These are phyloP conservation scores for Claviceps cyperi DNA, from an alignment of 2,329 filamentous ascomycete genomes.

Conservation along the genomic window DNA sequence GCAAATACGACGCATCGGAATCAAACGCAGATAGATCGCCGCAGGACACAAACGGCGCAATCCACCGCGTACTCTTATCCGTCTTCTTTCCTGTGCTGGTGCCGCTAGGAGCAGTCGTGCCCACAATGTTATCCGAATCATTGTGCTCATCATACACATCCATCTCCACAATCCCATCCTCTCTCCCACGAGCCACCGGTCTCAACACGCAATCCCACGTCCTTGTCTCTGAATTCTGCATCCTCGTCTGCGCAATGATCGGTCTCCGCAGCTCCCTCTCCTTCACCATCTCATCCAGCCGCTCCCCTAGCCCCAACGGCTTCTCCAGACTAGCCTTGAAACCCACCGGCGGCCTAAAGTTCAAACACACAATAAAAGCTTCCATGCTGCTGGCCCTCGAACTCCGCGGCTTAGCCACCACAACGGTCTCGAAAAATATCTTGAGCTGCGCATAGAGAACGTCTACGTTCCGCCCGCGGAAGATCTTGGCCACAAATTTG, in stretches of 20 bases:
- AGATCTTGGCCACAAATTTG: conserved; percentile 97
- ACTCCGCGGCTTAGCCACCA: conserved; percentile 85
- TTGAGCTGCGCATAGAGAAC: conserved; percentile 87
- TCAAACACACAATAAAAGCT: conserved; percentile 89
- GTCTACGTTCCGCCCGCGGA: conserved; percentile 88
- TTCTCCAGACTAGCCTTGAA: conserved; percentile 64
- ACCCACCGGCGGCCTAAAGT: conserved; percentile 66
- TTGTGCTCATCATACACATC: conserved; percentile 30
- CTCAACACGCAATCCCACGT: conserved; percentile 25
- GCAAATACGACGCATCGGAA: conserved; percentile 82
- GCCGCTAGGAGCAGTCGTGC: conserved; percentile 21
- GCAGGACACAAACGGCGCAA: conserved; percentile 92
- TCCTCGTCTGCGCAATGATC: conserved; percentile 24
- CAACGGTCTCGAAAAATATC: conserved; percentile 70
- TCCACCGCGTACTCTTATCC: conserved; percentile 50
- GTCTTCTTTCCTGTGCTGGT: conserved; percentile 1
- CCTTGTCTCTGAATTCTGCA: conserved; percentile 31
- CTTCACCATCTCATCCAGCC: conserved; percentile 35
- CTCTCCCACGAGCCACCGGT: conserved; percentile 10
- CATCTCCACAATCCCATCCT: conserved; percentile 30
- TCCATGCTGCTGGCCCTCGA: conserved; percentile 94
- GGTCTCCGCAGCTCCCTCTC: conserved; percentile 26
- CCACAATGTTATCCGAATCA: conserved; percentile 13
- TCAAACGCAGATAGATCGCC: conserved; percentile 91
- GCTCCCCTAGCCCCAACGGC: conserved; percentile 52